Evolutionary conservation across 1,139 yeast genomes (phyloP).

Genomic region (Debaryomycetaceae sp.): DNA sequence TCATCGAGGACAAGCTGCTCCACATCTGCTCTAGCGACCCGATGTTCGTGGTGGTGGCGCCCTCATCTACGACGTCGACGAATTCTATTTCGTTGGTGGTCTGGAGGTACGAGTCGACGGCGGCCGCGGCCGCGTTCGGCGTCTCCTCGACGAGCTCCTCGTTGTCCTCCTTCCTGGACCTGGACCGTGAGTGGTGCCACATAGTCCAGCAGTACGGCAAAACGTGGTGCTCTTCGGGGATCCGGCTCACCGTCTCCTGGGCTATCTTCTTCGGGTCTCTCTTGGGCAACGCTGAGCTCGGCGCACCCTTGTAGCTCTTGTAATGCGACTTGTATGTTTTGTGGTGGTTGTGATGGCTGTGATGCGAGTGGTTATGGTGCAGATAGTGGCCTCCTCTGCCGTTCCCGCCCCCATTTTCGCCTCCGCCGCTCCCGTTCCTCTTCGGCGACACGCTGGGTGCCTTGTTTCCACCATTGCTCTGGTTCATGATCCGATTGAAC

Average conservation of each 20-base stretch:
- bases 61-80: constrained; percentile 15
- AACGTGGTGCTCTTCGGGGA: constrained; percentile 34
- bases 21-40: constrained; percentile 64
- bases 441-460: neutral
- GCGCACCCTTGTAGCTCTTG: constrained; percentile 10
- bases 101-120: constrained; percentile 41
- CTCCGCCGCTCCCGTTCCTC: neutral
- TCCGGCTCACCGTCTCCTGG: constrained; percentile 26
- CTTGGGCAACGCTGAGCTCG: constrained; percentile 28
- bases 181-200: constrained; percentile 43
- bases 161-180: constrained; percentile 17
- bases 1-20: constrained; percentile 47
- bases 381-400: neutral
- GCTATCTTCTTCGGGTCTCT: constrained; percentile 33
- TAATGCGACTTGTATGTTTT: constrained; percentile 6
- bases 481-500: constrained; percentile 49
- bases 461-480: constrained; percentile 14
- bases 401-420: neutral
- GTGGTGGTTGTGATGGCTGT: constrained; percentile 3
- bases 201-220: constrained; percentile 50
- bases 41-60: constrained; percentile 29
- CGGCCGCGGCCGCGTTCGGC: constrained; percentile 11
- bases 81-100: constrained; percentile 40
- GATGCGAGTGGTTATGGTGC: neutral
- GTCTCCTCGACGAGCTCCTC: constrained; percentile 12